Percentiles rank a stretch among this genome's conserved stretches.
Evolutionary conservation across 2,329 filamentous ascomycete species (phyloP).

Genomic region (Botrytis pseudocinerea): DNA sequence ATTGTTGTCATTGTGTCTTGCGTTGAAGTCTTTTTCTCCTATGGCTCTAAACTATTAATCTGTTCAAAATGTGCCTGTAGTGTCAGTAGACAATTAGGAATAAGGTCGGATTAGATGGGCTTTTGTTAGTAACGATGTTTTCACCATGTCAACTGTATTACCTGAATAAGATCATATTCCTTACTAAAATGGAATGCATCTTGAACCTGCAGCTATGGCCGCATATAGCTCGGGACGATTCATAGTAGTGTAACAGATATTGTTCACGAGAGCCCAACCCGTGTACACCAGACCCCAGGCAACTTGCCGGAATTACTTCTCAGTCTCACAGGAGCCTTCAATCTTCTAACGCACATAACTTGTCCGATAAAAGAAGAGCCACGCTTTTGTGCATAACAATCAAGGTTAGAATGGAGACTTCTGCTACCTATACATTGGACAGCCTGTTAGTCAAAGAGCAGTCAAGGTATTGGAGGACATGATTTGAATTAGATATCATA

Average conservation of each 20-base stretch:
- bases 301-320: background rate
- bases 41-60: background rate
- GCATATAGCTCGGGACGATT: background rate
- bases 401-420: background rate
- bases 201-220: background rate
- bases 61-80: background rate
- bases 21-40: background rate
- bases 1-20: background rate
- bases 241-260: background rate
- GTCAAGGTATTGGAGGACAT: background rate
- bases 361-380: background rate
- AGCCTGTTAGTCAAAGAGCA: background rate
- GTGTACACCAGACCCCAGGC: background rate
- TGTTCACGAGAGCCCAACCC: background rate
- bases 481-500: constrained; percentile 8
- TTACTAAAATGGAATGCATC: background rate
- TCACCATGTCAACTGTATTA: background rate
- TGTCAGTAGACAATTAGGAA: background rate
- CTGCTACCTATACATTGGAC: background rate
- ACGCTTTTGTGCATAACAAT: background rate
- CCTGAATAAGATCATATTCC: background rate
- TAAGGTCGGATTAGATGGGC: background rate
- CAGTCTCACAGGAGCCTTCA: background rate
- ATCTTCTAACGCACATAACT: background rate
- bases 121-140: background rate